Conservation (phyloP, 73 alveolate species). For the Paraurostyla sp. region DNA sequence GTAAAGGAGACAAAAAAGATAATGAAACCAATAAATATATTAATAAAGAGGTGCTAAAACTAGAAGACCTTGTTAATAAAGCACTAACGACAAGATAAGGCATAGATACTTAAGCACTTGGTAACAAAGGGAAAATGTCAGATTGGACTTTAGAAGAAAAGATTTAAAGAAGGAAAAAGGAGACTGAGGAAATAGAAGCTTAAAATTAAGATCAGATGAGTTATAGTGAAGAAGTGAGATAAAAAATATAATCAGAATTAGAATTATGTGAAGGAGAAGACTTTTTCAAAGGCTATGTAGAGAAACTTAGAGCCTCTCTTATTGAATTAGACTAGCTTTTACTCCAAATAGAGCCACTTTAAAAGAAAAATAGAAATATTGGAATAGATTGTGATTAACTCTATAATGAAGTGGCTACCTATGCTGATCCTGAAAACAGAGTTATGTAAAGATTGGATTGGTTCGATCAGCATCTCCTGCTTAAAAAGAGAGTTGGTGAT, state of each 20-base stretch:
- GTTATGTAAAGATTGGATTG: conserved; percentile 2
- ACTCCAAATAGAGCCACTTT: neutral
- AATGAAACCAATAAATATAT: neutral
- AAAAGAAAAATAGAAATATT: neutral
- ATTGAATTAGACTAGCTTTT: neutral
- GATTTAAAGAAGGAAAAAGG: conserved; percentile 35
- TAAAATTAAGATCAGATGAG: neutral
- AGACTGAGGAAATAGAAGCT: conserved; percentile 2
- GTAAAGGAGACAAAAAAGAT: neutral
- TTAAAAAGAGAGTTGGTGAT: conserved; percentile 3
- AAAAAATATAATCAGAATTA: neutral
- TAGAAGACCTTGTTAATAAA: neutral
- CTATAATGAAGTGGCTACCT: neutral
- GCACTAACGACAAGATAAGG: neutral
- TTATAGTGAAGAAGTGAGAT: neutral
- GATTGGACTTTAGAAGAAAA: neutral
- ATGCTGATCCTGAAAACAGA: neutral
- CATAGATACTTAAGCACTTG: conserved; percentile 9
- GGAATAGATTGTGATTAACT: neutral
- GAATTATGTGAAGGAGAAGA: neutral
- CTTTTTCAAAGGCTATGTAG: neutral
- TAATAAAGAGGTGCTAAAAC: neutral
- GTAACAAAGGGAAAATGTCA: conserved; percentile 22
- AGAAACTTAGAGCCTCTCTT: neutral
- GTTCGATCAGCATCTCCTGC: neutral